A percentile compares a stretch with the other conserved stretches of the same genome.
phyloP scores from a whole-genome alignment of 225 moss, liverwort and hornwort genomes.

The Pseudoscleropodium purum region DNA sequence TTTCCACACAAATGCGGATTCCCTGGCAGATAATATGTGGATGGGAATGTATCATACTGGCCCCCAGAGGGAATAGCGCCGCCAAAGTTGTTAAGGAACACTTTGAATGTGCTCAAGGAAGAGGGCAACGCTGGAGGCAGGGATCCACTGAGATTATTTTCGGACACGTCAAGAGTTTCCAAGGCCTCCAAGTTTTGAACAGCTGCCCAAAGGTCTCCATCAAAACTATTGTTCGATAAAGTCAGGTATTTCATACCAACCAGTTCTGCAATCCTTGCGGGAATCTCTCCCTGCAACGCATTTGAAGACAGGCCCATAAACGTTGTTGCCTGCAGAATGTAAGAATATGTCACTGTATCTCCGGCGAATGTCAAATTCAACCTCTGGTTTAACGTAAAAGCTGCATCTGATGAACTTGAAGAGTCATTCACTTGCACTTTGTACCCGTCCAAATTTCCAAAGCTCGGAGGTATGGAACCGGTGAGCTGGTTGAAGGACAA shows the following conservation, averaged over 20 bases:
- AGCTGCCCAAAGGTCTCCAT: not conserved
- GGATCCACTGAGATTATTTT: not conserved
- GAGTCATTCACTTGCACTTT: not conserved
- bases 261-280: not conserved
- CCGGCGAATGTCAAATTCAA: not conserved
- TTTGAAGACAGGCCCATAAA: constrained; percentile 3
- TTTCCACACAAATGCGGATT: not conserved
- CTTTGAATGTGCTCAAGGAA: not conserved
- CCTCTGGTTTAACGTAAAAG: not conserved
- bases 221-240: not conserved
- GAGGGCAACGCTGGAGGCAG: not conserved
- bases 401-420: not conserved
- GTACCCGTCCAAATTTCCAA: not conserved
- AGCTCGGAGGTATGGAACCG: not conserved
- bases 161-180: not conserved
- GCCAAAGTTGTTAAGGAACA: not conserved
- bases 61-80: not conserved
- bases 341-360: not conserved
- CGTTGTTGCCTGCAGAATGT: not conserved
- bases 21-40: not conserved
- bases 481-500: not conserved
- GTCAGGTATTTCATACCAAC: not conserved
- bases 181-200: not conserved
- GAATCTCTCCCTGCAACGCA: not conserved
- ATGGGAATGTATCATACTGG: not conserved